Percentiles rank a stretch among this genome's conserved stretches.
phyloP scores from a whole-genome alignment of 2,329 filamentous ascomycete genomes.

The Xylaria polymorpha region DNA sequence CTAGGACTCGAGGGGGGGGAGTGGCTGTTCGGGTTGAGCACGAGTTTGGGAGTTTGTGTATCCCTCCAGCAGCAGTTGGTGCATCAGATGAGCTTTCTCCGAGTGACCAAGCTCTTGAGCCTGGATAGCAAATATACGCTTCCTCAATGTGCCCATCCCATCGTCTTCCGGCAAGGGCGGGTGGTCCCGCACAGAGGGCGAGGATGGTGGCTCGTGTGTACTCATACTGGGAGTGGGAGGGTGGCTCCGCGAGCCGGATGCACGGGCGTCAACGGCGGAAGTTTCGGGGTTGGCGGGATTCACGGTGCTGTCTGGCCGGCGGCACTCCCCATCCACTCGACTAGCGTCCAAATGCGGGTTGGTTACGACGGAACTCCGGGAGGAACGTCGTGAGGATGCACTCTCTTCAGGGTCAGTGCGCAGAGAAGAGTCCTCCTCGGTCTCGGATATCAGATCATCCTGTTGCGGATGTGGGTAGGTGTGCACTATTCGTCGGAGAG shows the following conservation, averaged over 20 bases:
- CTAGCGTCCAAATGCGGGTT: constrained; percentile 32
- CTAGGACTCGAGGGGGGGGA: constrained; percentile 55
- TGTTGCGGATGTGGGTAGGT: constrained; percentile 38
- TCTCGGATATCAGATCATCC: constrained; percentile 49
- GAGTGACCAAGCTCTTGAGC: constrained; percentile 65
- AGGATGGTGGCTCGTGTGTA: constrained; percentile 29
- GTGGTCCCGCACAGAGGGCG: constrained; percentile 33
- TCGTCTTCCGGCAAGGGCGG: constrained; percentile 76
- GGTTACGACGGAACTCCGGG: constrained; percentile 45
- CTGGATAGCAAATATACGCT: constrained; percentile 76
- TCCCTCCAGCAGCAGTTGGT: constrained; percentile 75
- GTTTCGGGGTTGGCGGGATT: constrained; percentile 12
- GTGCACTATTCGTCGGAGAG: constrained; percentile 50
- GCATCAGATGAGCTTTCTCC: constrained; percentile 79
- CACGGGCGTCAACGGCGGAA: constrained; percentile 26
- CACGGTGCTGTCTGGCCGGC: constrained; percentile 22
- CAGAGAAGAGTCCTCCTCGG: constrained; percentile 46
- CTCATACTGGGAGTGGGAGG: constrained; percentile 35
- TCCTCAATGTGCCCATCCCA: constrained; percentile 76
- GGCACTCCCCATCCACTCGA: constrained; percentile 24
- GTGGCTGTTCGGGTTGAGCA: constrained; percentile 47
- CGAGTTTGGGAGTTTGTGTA: constrained; percentile 63
- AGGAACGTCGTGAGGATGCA: constrained; percentile 44
- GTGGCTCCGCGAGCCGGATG: constrained; percentile 24
- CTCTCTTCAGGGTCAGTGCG: constrained; percentile 44